phyloP scores from a whole-genome alignment of 306 rosid species.

The Abrus pulchellus region DNA sequence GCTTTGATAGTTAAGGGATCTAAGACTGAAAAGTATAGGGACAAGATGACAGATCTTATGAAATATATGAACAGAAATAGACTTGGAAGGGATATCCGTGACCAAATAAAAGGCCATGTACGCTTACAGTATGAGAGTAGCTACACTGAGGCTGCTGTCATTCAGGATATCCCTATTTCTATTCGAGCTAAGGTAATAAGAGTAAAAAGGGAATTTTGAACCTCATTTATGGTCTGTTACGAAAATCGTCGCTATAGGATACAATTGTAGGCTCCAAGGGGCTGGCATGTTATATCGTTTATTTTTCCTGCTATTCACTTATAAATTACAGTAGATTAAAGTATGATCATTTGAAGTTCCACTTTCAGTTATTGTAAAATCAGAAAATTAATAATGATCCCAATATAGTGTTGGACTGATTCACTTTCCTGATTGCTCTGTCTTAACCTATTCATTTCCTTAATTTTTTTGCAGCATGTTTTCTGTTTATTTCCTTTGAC shows the following conservation, averaged over 20 bases:
- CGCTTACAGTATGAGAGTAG: constrained; percentile 94
- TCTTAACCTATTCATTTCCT: neutral
- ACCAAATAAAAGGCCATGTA: constrained; percentile 91
- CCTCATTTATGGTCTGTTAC: constrained; percentile 24
- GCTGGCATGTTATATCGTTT: neutral
- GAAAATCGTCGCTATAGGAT: constrained; percentile 12
- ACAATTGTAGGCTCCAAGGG: constrained; percentile 20
- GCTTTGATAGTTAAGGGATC: constrained; percentile 99
- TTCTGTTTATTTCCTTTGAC: constrained; percentile 16
- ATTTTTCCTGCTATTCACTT: constrained; percentile 14
- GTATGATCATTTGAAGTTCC: neutral
- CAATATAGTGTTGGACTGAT: constrained; percentile 20
- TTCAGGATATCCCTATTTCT: constrained; percentile 87
- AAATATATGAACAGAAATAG: constrained; percentile 91
- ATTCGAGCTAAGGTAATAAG: constrained; percentile 83
- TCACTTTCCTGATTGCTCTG: constrained; percentile 9
- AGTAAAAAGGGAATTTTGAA: constrained; percentile 43
- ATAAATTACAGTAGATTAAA: constrained; percentile 16
- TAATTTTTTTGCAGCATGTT: neutral
- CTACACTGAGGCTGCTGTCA: constrained; percentile 84
- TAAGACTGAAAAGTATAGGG: constrained; percentile 92
- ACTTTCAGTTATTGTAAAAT: constrained; percentile 7
- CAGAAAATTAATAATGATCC: constrained; percentile 22
- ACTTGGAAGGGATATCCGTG: constrained; percentile 84
- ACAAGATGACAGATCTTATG: constrained; percentile 88